These are phyloP conservation scores for Blastobotrys malaysiensis DNA, from an alignment of 1,139 yeast genomes.

Conservation along the genomic window DNA sequence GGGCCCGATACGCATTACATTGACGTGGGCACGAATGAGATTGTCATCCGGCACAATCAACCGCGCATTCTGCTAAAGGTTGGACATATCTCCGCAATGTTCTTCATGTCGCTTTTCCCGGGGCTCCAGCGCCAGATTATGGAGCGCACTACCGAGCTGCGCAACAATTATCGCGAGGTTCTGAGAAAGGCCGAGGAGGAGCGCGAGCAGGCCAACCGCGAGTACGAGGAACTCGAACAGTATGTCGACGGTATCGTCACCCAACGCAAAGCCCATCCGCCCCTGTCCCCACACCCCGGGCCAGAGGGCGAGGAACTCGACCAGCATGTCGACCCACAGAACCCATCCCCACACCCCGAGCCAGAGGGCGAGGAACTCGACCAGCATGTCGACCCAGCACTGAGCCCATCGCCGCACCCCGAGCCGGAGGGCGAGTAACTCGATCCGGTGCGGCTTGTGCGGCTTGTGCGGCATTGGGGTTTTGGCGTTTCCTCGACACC, in stretches of 20 bases:
- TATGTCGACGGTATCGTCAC: background rate
- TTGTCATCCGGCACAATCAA: background rate
- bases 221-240: background rate
- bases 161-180: background rate
- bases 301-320: too few species aligned
- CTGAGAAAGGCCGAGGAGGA: background rate
- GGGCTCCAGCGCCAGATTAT: background rate
- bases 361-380: too few species aligned
- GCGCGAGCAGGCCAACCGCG: background rate
- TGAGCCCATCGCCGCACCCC: background rate
- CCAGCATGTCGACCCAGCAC: too few species aligned
- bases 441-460: too few species aligned
- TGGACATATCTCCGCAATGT: background rate
- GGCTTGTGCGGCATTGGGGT: too few species aligned
- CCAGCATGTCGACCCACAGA: too few species aligned
- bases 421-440: too few species aligned
- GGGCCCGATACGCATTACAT: background rate
- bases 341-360: background rate
- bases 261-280: background rate
- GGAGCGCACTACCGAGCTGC: background rate
- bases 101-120: background rate
- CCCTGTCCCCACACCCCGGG: too few species aligned
- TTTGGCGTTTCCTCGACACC: too few species aligned
- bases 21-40: background rate
- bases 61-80: background rate